Conservation (phyloP, 1,284 basidiomycete species). For the Ceratobasidium sp. region DNA sequence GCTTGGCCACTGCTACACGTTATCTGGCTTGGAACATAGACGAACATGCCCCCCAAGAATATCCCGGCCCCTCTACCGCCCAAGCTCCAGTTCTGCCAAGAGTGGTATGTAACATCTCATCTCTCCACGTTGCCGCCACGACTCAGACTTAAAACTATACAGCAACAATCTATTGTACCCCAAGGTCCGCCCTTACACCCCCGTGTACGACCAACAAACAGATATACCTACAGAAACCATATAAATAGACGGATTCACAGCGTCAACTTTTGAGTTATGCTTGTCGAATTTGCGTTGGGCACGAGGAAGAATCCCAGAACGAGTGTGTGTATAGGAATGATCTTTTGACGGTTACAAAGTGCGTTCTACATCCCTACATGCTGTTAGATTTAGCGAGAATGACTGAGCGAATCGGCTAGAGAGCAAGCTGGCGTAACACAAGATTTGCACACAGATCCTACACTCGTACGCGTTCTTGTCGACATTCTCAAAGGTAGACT, state of each 20-base stretch:
- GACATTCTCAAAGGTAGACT: background rate
- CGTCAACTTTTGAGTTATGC: constrained; percentile 91
- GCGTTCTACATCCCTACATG: constrained; percentile 55
- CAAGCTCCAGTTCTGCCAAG: constrained; percentile 49
- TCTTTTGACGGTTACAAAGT: constrained; percentile 94
- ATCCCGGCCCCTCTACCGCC: constrained; percentile 30
- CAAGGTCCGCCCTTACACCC: constrained; percentile 58
- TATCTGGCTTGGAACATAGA: background rate
- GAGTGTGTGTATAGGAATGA: constrained; percentile 95
- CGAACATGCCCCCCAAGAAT: constrained; percentile 36
- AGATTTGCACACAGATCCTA: constrained; percentile 92
- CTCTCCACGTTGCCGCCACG: background rate
- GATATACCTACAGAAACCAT: background rate
- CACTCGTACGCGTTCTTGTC: constrained; percentile 69
- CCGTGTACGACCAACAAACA: background rate
- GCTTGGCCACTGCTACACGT: background rate
- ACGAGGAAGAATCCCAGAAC: constrained; percentile 86
- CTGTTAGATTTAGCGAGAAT: background rate
- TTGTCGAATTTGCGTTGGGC: constrained; percentile 91
- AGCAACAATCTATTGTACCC: constrained; percentile 96
- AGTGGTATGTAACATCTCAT: constrained; percentile 46
- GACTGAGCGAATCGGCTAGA: constrained; percentile 58
- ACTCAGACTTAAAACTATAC: background rate
- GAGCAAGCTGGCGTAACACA: constrained; percentile 94
- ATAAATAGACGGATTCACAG: constrained; percentile 81